Conservation (phyloP, 2,329 filamentous ascomycete genomes). For the Metarhizium sp. region DNA sequence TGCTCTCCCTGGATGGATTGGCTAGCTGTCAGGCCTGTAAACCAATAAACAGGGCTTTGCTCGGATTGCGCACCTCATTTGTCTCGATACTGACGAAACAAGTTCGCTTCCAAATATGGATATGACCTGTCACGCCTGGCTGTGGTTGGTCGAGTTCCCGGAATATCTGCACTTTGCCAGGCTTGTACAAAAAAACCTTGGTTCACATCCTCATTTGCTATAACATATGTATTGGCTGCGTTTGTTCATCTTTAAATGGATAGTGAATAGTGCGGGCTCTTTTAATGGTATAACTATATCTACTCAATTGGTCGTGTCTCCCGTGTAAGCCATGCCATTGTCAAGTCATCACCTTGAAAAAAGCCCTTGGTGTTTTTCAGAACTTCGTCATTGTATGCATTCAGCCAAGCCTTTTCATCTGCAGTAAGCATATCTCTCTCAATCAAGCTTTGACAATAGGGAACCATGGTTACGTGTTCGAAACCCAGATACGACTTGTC, state of each 20-base stretch:
- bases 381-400: slow-evolving; percentile 75
- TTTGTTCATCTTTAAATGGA: slow-evolving; percentile 34
- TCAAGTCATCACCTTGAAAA: slow-evolving; percentile 64
- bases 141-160: slow-evolving; percentile 23
- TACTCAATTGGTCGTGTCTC: slow-evolving; percentile 61
- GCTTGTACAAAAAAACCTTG: slow-evolving; percentile 48
- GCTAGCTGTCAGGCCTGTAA: not conserved
- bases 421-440: slow-evolving; percentile 62
- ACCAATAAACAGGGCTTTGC: not conserved
- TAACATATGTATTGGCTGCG: slow-evolving; percentile 59
- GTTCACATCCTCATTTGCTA: slow-evolving; percentile 61
- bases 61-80: not conserved
- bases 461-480: slow-evolving; percentile 95
- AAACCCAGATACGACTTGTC: slow-evolving; percentile 93
- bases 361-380: slow-evolving; percentile 69
- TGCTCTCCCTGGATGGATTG: slow-evolving; percentile 10
- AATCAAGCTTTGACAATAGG: slow-evolving; percentile 83
- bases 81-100: not conserved
- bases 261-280: not conserved
- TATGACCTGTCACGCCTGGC: slow-evolving; percentile 28
- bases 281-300: not conserved
- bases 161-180: slow-evolving; percentile 32
- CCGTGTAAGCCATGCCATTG: slow-evolving; percentile 71
- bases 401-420: slow-evolving; percentile 76
- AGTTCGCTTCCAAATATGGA: slow-evolving; percentile 34